These are phyloP conservation scores for Boletales sp. DNA, from an alignment of 768 basidiomycete genomes.

Conservation along the genomic window DNA sequence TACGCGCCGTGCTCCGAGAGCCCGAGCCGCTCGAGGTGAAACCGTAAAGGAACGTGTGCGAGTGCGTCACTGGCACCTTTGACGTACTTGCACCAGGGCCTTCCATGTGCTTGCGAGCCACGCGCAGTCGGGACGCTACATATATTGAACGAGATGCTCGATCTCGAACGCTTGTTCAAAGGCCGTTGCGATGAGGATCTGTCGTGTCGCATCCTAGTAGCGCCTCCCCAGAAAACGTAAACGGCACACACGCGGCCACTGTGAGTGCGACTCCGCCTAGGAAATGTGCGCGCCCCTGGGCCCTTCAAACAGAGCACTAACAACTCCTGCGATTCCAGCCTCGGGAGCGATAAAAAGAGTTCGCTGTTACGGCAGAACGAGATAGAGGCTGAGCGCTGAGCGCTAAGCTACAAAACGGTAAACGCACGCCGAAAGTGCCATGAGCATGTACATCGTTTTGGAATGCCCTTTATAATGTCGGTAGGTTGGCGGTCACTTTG, in stretches of 20 bases:
- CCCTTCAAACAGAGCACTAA: conserved; percentile 90
- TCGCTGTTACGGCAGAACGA: conserved; percentile 96
- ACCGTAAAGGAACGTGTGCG: conserved; percentile 65
- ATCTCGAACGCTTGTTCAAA: conserved; percentile 97
- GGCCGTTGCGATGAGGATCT: conserved; percentile 92
- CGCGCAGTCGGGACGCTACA: conserved; percentile 93
- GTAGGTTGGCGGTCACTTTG: too few species aligned
- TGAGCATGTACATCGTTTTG: conserved; percentile 68
- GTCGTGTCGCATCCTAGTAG: conserved; percentile 13
- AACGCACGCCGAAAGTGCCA: neutral
- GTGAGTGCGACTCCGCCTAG: conserved; percentile 99
- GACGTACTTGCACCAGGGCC: conserved; percentile 94
- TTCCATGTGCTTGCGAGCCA: conserved; percentile 98
- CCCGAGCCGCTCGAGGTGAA: conserved; percentile 73
- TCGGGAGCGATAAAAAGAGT: conserved; percentile 90
- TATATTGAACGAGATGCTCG: conserved; percentile 91
- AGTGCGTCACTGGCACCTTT: conserved; percentile 97
- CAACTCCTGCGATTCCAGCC: conserved; percentile 89
- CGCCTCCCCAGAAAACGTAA: neutral
- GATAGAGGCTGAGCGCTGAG: conserved; percentile 60
- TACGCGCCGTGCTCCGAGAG: conserved; percentile 88
- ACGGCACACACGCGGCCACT: conserved; percentile 54
- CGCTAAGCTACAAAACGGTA: too few species aligned
- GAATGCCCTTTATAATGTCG: conserved; percentile 43
- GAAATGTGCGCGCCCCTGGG: conserved; percentile 96